Conservation (phyloP, 164 flowering plant genomes). For the Aristolochia fimbriata region DNA sequence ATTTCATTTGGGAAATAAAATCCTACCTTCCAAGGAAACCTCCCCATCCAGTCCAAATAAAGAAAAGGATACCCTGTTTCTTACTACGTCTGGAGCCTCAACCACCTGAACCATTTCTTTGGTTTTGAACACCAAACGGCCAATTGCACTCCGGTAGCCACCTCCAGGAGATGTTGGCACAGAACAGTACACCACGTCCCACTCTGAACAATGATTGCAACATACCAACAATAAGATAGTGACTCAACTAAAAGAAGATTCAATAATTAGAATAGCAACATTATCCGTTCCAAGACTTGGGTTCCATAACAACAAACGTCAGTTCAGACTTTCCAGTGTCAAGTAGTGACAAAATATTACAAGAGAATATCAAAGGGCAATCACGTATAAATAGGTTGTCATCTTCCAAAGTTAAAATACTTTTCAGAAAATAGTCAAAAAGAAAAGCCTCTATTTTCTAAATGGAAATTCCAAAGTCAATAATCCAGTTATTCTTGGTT, state of each 20-base stretch:
- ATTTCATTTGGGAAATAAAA: neutral
- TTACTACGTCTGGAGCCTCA: slow-evolving; percentile 76
- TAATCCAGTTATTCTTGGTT: too few species aligned
- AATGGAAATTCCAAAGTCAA: too few species aligned
- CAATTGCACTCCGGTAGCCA: slow-evolving; percentile 76
- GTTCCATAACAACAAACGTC: too few species aligned
- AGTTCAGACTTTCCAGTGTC: too few species aligned
- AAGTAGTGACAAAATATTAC: too few species aligned
- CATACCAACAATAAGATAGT: neutral
- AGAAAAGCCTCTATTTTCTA: too few species aligned
- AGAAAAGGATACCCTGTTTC: slow-evolving; percentile 71
- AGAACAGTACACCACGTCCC: slow-evolving; percentile 95
- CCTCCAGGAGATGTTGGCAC: slow-evolving; percentile 94
- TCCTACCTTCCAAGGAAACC: slow-evolving; percentile 76
- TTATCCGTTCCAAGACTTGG: neutral
- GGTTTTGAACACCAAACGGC: slow-evolving; percentile 69
- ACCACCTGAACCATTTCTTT: slow-evolving; percentile 85
- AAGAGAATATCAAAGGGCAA: too few species aligned
- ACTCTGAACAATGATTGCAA: slow-evolving; percentile 37
- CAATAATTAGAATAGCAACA: neutral
- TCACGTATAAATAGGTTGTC: neutral
- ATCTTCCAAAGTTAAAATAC: neutral
- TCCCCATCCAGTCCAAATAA: slow-evolving; percentile 76
- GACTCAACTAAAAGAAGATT: neutral
- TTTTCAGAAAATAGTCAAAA: neutral